Evolutionary conservation across 2,329 filamentous ascomycete genomes (phyloP).

Genomic region (Sporothrix inflata): DNA sequence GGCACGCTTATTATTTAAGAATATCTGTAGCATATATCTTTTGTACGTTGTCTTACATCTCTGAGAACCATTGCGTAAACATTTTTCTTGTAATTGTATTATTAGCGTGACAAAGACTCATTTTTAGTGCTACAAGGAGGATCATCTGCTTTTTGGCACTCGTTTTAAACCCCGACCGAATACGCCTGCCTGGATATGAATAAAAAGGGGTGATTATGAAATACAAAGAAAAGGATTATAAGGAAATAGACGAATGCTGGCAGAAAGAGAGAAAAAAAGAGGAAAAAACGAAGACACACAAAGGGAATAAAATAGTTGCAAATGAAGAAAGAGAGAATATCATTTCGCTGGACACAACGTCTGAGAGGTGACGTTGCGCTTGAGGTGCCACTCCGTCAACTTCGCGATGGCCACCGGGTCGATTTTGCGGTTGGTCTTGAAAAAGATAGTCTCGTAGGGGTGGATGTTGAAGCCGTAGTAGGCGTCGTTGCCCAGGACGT

Average conservation of each 20-base stretch:
- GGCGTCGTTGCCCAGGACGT: conserved; percentile 31
- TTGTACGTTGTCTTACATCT: too few species aligned
- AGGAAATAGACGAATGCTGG: too few species aligned
- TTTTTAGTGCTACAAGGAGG: too few species aligned
- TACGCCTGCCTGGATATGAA: neutral
- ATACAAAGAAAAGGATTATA: neutral
- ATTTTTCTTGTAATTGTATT: too few species aligned
- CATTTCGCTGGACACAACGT: neutral
- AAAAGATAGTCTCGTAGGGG: conserved; percentile 46
- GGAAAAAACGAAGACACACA: neutral
- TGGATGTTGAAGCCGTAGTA: conserved; percentile 44
- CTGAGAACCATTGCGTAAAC: too few species aligned
- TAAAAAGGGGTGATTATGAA: neutral
- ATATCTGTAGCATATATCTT: too few species aligned
- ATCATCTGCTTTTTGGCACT: too few species aligned
- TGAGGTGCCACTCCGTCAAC: conserved; percentile 42
- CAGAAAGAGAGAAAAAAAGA: neutral
- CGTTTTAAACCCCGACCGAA: neutral
- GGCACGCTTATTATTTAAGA: too few species aligned
- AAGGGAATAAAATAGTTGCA: too few species aligned
- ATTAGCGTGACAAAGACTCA: too few species aligned
- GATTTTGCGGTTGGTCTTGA: conserved; percentile 42
- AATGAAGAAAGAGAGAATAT: neutral
- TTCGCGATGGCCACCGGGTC: conserved; percentile 38
- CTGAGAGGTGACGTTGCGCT: neutral